Evolutionary conservation across 768 basidiomycete species (phyloP).

Genomic region (Xanthoconium purpureum): DNA sequence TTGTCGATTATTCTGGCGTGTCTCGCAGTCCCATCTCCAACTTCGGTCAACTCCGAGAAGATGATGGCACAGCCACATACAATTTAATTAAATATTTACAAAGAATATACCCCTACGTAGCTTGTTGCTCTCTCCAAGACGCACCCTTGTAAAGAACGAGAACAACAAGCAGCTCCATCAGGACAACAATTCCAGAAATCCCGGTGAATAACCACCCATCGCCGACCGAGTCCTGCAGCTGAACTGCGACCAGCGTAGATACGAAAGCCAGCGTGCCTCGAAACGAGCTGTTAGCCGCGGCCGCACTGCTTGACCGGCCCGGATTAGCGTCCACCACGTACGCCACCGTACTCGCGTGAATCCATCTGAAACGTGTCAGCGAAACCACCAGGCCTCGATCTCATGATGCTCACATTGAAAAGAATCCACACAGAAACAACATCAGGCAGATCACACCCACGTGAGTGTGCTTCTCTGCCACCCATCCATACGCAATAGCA

Average conservation of each 20-base stretch:
- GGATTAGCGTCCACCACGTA: constrained; percentile 86
- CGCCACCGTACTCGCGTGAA: constrained; percentile 70
- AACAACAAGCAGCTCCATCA: constrained; percentile 55
- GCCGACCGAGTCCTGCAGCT: constrained; percentile 70
- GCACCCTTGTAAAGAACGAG: constrained; percentile 58
- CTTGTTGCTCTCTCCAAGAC: constrained; percentile 50
- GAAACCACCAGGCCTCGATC: neutral
- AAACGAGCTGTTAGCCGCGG: constrained; percentile 74
- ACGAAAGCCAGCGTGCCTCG: constrained; percentile 68
- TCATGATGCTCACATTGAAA: constrained; percentile 55
- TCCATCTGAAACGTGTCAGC: constrained; percentile 38
- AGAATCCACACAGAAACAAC: constrained; percentile 72
- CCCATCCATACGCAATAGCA: constrained; percentile 74
- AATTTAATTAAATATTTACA: constrained; percentile 9
- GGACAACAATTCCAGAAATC: constrained; percentile 51
- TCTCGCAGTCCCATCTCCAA: constrained; percentile 25
- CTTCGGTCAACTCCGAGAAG: constrained; percentile 20
- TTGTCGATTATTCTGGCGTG: constrained; percentile 26
- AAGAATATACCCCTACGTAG: neutral
- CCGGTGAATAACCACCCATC: constrained; percentile 81
- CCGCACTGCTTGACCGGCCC: constrained; percentile 73
- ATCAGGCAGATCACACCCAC: constrained; percentile 67
- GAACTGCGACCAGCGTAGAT: constrained; percentile 69
- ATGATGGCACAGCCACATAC: constrained; percentile 17
- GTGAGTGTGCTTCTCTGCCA: constrained; percentile 57